Conservation (phyloP, 2,329 filamentous ascomycete genomes). For the Alternaria arborescens region DNA sequence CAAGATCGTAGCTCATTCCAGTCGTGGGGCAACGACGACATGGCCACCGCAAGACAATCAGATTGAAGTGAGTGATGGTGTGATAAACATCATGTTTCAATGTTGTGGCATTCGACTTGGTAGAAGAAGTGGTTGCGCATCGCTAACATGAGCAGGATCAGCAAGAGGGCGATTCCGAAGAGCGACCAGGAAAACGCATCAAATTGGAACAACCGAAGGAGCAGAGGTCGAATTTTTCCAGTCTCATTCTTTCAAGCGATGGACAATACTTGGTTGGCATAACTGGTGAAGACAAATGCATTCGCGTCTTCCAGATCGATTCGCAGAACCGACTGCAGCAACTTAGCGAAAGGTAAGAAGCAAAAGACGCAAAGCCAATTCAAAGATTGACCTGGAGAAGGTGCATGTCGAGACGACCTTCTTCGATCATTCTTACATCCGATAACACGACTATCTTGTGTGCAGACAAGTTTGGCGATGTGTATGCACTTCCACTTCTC, state of each 20-base stretch:
- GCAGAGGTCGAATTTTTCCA: conserved; percentile 70
- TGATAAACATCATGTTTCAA: neutral
- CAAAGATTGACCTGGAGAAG: conserved; percentile 55
- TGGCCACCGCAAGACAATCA: conserved; percentile 38
- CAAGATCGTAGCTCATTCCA: conserved; percentile 65
- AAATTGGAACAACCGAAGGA: conserved; percentile 48
- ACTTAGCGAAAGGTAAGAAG: conserved; percentile 73
- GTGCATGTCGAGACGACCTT: conserved; percentile 88
- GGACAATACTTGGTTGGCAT: conserved; percentile 76
- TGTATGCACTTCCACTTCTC: conserved; percentile 84
- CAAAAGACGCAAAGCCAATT: neutral
- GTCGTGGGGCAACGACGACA: conserved; percentile 40
- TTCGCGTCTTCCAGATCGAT: conserved; percentile 81
- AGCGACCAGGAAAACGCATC: conserved; percentile 53
- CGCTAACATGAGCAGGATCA: conserved; percentile 30
- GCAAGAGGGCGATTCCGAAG: conserved; percentile 38
- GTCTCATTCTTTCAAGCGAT: conserved; percentile 70
- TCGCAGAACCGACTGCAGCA: conserved; percentile 68
- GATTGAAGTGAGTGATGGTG: conserved; percentile 33
- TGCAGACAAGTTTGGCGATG: conserved; percentile 96
- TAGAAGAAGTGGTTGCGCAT: neutral
- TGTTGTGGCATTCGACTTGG: neutral
- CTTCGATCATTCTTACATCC: conserved; percentile 73
- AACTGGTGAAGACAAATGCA: conserved; percentile 89
- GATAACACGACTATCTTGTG: conserved; percentile 78